A percentile compares a stretch with the other conserved stretches of the same genome.
Conservation (phyloP, 2,329 filamentous ascomycete genomes). For the Aspergillus arachidicola region DNA sequence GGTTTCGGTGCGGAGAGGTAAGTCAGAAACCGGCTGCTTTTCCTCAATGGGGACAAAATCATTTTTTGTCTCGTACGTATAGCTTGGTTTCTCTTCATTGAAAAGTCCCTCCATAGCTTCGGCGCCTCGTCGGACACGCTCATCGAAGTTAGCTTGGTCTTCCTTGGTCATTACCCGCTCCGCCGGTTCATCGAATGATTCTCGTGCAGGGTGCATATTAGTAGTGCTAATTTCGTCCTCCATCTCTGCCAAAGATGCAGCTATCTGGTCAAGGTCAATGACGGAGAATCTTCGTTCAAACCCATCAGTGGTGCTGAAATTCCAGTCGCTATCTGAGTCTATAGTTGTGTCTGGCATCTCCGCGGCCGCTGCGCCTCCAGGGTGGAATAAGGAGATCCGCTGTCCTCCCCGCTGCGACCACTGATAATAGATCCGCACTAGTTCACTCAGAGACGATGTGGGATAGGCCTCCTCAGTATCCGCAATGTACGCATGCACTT, state of each 20-base stretch:
- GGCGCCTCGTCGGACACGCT: slow-evolving; percentile 60
- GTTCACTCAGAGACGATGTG: slow-evolving; percentile 46
- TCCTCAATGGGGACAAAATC: slow-evolving; percentile 49
- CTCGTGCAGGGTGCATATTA: slow-evolving; percentile 24
- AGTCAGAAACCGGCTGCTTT: slow-evolving; percentile 53
- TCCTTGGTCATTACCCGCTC: slow-evolving; percentile 42
- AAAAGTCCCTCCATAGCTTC: slow-evolving; percentile 61
- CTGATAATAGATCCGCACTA: slow-evolving; percentile 52
- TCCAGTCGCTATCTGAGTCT: slow-evolving; percentile 60
- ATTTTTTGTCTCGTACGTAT: slow-evolving; percentile 59
- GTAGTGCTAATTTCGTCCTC: slow-evolving; percentile 44
- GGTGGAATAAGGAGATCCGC: slow-evolving; percentile 60
- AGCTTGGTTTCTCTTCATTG: slow-evolving; percentile 57
- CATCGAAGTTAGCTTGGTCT: slow-evolving; percentile 58
- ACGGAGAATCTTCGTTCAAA: slow-evolving; percentile 58
- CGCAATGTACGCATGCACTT: slow-evolving; percentile 50
- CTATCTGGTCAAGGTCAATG: slow-evolving; percentile 48
- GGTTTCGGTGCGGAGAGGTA: slow-evolving; percentile 53
- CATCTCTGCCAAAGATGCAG: slow-evolving; percentile 49
- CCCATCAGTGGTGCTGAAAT: slow-evolving; percentile 65
- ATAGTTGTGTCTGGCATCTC: slow-evolving; percentile 48
- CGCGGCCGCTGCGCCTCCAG: slow-evolving; percentile 60
- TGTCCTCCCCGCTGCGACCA: slow-evolving; percentile 54
- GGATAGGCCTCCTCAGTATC: slow-evolving; percentile 48
- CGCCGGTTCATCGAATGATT: slow-evolving; percentile 31